Evolutionary conservation across 805 yeast genomes (phyloP).

Genomic region (Kuraishia borneana): DNA sequence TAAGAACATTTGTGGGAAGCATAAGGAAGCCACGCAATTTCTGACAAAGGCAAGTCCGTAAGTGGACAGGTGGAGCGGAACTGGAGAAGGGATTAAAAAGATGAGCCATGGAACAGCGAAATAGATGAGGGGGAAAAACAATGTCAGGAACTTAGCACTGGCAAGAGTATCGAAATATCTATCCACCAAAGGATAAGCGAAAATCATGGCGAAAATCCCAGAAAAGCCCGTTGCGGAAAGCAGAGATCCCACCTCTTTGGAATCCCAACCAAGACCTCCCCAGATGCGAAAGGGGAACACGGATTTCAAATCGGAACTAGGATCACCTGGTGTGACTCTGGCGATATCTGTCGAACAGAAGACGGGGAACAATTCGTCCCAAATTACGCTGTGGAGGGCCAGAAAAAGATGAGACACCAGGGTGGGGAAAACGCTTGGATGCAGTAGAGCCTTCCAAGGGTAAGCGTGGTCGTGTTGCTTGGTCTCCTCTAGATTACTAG

Average conservation of each 20-base stretch:
- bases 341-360: constrained; percentile 25
- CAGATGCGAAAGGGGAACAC: constrained; percentile 34
- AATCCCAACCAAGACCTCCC: constrained; percentile 42
- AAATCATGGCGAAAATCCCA: constrained; percentile 36
- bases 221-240: constrained; percentile 42
- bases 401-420: constrained; percentile 25
- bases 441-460: constrained; percentile 9
- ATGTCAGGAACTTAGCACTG: constrained; percentile 28
- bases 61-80: constrained; percentile 5
- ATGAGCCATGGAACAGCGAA: constrained; percentile 34
- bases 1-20: constrained; percentile 41
- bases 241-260: constrained; percentile 36
- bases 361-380: constrained; percentile 45
- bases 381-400: constrained; percentile 37
- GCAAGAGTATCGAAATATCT: constrained; percentile 31
- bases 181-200: constrained; percentile 42
- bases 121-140: constrained; percentile 33
- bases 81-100: constrained; percentile 27
- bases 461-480: constrained; percentile 3
- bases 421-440: constrained; percentile 4
- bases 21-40: constrained; percentile 27
- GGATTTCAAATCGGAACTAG: constrained; percentile 11
- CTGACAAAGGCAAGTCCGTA: constrained; percentile 19
- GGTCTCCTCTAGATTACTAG: not conserved
- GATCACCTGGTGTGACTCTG: constrained; percentile 1